Evolutionary conservation across 2,329 filamentous ascomycete genomes (phyloP).

Genomic region (Trichoderma afroharzianum): DNA sequence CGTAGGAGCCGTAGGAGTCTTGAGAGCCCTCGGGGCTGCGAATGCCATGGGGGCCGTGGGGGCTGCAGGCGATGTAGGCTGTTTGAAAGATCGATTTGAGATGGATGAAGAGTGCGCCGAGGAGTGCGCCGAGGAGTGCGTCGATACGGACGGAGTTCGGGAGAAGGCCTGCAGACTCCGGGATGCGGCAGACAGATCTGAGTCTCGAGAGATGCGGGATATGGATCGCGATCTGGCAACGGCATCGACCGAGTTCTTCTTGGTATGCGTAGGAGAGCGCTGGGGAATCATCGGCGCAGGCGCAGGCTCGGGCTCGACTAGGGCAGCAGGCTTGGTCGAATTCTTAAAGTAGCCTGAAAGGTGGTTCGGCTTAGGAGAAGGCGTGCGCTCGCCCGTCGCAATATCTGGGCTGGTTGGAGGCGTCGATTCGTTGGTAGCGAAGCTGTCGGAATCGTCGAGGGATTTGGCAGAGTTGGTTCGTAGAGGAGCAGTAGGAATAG

Average conservation of each 20-base stretch:
- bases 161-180: conserved; percentile 56
- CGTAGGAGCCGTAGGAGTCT: not conserved
- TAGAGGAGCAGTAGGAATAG: conserved; percentile 21
- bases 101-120: conserved; percentile 42
- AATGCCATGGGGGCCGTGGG: not conserved
- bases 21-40: not conserved
- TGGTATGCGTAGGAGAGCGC: conserved; percentile 82
- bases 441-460: conserved; percentile 69
- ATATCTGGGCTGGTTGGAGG: conserved; percentile 68
- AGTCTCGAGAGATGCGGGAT: conserved; percentile 55
- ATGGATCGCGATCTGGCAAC: conserved; percentile 64
- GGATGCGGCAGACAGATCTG: conserved; percentile 49
- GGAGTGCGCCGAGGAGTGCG: conserved; percentile 42
- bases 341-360: conserved; percentile 63
- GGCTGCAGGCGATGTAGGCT: conserved; percentile 21
- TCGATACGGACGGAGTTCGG: conserved; percentile 55
- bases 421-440: conserved; percentile 52
- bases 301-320: conserved; percentile 37
- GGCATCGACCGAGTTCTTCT: conserved; percentile 72
- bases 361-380: conserved; percentile 62
- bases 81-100: conserved; percentile 32
- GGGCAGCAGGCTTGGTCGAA: conserved; percentile 42
- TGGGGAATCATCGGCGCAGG: conserved; percentile 59
- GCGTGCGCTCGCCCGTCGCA: conserved; percentile 50
- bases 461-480: conserved; percentile 55